Evolutionary conservation across 2,329 filamentous ascomycete species (phyloP).

Genomic region (Diaporthe eres): DNA sequence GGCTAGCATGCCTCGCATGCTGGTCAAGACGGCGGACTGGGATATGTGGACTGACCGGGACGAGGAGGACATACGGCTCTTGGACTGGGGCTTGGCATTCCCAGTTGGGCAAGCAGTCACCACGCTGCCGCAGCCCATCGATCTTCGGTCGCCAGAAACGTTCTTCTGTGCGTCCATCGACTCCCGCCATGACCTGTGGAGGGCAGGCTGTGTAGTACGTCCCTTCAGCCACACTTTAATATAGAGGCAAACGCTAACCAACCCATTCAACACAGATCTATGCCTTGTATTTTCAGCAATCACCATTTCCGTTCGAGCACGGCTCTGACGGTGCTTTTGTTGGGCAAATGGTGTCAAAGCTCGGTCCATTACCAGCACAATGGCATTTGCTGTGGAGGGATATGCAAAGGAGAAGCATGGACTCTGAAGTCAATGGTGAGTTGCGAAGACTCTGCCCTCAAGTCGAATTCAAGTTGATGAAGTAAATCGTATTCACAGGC

Average conservation of each 20-base stretch:
- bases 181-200: slow-evolving; percentile 13
- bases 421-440: background rate
- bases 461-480: background rate
- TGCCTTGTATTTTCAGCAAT: slow-evolving; percentile 7
- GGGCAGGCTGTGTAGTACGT: slow-evolving; percentile 23
- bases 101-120: background rate
- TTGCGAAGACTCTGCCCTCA: fast-evolving
- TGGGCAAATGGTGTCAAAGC: background rate
- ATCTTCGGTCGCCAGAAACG: slow-evolving; percentile 15
- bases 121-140: slow-evolving; percentile 1
- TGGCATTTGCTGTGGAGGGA: background rate
- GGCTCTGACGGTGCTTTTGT: background rate
- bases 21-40: background rate
- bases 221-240: too few relatives aligned
- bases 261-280: background rate
- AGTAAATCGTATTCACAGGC: background rate
- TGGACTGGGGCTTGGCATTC: slow-evolving; percentile 25
- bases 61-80: background rate
- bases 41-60: slow-evolving; percentile 13
- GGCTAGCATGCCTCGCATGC: background rate
- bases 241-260: too few relatives aligned
- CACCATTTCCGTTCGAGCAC: background rate
- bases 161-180: slow-evolving; percentile 12
- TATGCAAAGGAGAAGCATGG: background rate
- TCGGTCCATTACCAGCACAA: background rate